Conservation (phyloP, 164 flowering plant genomes). For the Aristolochia californica region DNA sequence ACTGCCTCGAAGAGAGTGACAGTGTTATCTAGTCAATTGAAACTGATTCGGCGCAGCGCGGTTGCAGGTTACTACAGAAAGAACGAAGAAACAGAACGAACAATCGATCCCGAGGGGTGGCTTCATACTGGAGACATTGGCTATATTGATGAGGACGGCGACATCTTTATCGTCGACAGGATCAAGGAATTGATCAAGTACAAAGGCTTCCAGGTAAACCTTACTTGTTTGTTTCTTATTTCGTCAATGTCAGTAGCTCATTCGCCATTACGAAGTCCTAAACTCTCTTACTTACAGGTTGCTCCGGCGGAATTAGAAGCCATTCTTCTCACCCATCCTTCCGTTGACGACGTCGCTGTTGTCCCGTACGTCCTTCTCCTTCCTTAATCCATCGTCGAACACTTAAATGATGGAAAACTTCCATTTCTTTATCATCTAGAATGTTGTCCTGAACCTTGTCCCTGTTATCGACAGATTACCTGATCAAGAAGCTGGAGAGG, state of each 20-base stretch:
- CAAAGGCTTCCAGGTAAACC: slow-evolving; percentile 94
- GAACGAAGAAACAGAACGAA: slow-evolving; percentile 58
- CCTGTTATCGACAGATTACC: slow-evolving; percentile 39
- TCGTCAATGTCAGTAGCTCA: background rate
- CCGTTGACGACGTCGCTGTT: slow-evolving; percentile 86
- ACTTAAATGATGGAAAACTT: too few relatives aligned
- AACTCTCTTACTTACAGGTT: slow-evolving; percentile 33
- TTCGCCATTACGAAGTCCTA: background rate
- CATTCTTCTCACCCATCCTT: slow-evolving; percentile 72
- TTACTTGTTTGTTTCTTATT: background rate
- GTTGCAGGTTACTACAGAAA: slow-evolving; percentile 71
- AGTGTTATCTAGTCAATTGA: too few relatives aligned
- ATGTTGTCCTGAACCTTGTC: background rate
- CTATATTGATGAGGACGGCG: slow-evolving; percentile 89
- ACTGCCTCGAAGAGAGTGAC: too few relatives aligned
- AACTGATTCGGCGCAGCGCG: background rate
- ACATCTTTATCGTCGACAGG: slow-evolving; percentile 84
- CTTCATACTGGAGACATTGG: slow-evolving; percentile 96
- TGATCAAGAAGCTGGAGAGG: slow-evolving; percentile 94
- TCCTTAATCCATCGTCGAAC: background rate
- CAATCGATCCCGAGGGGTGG: slow-evolving; percentile 78
- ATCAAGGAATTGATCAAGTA: slow-evolving; percentile 93
- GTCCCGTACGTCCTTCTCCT: slow-evolving; percentile 50
- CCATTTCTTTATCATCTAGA: too few relatives aligned
- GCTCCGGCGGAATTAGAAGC: slow-evolving; percentile 99